Conservation (phyloP, 495 filamentous ascomycete species). For the Neurospora sp. region DNA sequence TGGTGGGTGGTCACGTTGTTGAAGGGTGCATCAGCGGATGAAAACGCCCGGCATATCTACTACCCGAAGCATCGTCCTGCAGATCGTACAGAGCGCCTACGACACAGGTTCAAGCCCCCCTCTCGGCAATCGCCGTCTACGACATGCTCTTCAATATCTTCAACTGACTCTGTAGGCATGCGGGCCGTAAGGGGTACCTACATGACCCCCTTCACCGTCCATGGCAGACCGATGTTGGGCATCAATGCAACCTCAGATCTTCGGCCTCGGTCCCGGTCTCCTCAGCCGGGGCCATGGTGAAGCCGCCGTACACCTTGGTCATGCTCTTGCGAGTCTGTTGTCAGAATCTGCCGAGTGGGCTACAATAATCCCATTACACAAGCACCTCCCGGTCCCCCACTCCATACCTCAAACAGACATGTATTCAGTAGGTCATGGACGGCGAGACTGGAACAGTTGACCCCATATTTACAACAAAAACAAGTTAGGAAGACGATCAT, state of each 20-base stretch:
- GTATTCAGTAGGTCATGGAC: background rate
- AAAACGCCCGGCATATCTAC: slow-evolving; percentile 9
- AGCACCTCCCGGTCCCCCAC: background rate
- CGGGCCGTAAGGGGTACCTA: slow-evolving; percentile 2
- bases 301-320: background rate
- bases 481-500: background rate
- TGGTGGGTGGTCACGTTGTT: background rate
- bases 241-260: slow-evolving; percentile 10
- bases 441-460: background rate
- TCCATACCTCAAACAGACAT: background rate
- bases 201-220: background rate
- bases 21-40: slow-evolving; percentile 3
- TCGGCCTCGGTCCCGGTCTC: background rate
- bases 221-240: slow-evolving; percentile 1
- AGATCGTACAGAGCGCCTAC: background rate
- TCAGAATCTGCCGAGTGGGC: background rate
- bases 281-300: background rate
- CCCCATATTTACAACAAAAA: background rate
- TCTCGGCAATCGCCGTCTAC: slow-evolving; percentile 1
- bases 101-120: slow-evolving; percentile 1
- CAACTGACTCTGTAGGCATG: background rate
- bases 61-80: background rate
- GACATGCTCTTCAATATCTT: background rate
- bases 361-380: background rate
- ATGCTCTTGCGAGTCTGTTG: background rate